A percentile compares a stretch with the other conserved stretches of the same genome.
Conservation (phyloP, 1,284 basidiomycete genomes). For the Chalciporus piperatoides region DNA sequence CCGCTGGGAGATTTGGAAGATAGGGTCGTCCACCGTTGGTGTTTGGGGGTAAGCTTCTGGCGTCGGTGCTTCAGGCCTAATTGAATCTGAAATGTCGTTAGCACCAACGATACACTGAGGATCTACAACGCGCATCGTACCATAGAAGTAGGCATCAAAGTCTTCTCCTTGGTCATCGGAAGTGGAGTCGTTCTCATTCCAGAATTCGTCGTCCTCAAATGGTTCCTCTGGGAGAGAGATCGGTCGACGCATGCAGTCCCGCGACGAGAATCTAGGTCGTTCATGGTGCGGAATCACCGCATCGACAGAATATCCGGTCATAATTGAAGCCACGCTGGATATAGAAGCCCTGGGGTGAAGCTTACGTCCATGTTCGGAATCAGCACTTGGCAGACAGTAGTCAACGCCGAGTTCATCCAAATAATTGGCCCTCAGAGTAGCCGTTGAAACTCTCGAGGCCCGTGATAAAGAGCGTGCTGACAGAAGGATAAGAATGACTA, state of each 20-base stretch:
- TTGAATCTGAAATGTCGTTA: conserved; percentile 34
- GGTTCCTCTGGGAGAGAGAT: conserved; percentile 16
- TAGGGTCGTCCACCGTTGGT: conserved; percentile 12
- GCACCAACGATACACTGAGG: background rate
- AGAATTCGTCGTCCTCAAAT: conserved; percentile 7
- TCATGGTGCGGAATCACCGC: conserved; percentile 45
- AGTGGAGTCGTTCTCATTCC: conserved; percentile 38
- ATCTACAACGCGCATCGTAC: conserved; percentile 28
- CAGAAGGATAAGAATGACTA: background rate
- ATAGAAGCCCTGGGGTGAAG: conserved; percentile 42
- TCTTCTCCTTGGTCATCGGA: conserved; percentile 47
- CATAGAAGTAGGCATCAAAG: conserved; percentile 47
- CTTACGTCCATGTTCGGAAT: conserved; percentile 29
- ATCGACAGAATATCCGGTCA: conserved; percentile 55
- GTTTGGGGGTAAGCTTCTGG: conserved; percentile 21
- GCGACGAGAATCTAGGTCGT: conserved; percentile 4
- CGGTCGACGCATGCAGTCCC: conserved; percentile 10
- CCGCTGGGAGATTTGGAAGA: conserved; percentile 12
- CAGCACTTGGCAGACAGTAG: conserved; percentile 38
- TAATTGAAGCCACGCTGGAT: conserved; percentile 55
- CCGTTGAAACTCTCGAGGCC: conserved; percentile 23
- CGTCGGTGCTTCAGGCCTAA: conserved; percentile 32
- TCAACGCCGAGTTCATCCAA: conserved; percentile 41
- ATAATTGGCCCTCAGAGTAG: conserved; percentile 21
- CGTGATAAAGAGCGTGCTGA: conserved; percentile 21